phyloP scores from a whole-genome alignment of 2,329 filamentous ascomycete species.

The Cladophialophora bantiana region DNA sequence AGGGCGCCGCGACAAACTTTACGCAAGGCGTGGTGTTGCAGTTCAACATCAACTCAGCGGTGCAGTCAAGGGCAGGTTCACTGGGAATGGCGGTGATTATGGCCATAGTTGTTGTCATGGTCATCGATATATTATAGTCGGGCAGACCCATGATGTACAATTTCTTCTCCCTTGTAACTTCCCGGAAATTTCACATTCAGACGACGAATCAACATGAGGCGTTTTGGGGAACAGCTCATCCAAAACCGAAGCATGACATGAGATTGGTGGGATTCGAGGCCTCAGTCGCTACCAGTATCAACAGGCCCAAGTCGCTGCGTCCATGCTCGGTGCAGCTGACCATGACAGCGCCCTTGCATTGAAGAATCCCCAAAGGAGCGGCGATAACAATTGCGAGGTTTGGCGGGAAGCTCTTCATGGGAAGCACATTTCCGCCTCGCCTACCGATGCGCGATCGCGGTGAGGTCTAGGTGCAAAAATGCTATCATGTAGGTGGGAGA shows the following conservation, averaged over 20 bases:
- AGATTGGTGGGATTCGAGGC: background rate
- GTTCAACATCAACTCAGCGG: conserved; percentile 28
- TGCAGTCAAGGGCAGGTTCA: conserved; percentile 15
- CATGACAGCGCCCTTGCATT: background rate
- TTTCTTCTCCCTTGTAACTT: background rate
- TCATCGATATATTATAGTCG: conserved; percentile 20
- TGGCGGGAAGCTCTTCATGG: background rate
- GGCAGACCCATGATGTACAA: background rate
- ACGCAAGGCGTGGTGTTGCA: conserved; percentile 30
- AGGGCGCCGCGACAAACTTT: conserved; percentile 29
- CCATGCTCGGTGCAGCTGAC: background rate
- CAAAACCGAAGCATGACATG: background rate
- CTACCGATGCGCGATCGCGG: too few species aligned
- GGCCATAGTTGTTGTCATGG: conserved; percentile 17
- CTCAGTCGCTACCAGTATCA: background rate
- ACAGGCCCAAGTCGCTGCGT: background rate
- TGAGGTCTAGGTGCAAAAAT: too few species aligned
- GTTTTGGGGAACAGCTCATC: background rate
- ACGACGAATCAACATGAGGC: background rate
- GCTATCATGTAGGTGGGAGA: too few species aligned
- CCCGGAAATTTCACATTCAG: background rate
- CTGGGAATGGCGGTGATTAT: conserved; percentile 21
- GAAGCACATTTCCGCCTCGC: background rate
- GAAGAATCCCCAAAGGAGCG: background rate
- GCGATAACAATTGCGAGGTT: background rate